Base-by-base conservation (phyloP, 2,329 filamentous ascomycete genomes). In the Talaromyces piceae region DNA sequence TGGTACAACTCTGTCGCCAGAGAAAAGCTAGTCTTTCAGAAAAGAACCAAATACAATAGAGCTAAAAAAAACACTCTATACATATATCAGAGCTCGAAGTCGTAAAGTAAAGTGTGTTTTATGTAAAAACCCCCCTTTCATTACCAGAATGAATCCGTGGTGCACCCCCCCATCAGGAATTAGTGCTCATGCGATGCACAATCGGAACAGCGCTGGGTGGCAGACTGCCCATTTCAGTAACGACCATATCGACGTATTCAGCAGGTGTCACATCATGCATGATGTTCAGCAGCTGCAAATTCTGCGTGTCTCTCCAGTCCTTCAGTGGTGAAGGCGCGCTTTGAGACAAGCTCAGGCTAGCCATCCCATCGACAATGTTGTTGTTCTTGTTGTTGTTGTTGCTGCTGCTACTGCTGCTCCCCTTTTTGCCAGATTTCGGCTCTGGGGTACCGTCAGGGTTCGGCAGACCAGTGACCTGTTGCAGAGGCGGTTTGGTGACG, bases 231-330 rank as follows among this genome's bases (percentile, higher is more conserved):
- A 91, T 84, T 72, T 98, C 93, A 3, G 90, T 96, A 46, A 97
- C 83, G 37, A 98, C 85, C 69, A 91, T 87, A 33, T 88, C 85
- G 57, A 97, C 84, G 63, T 89, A 91, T 61, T 88, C 86, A 3
- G 88, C 87, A 12, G 86, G 87, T 1, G 93, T 98, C 45, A 91
- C 88, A 67, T 98, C 93, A 64, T 95, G 96, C 70, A 97, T 82
- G 54, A 96, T 78, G 63, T 87, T 87, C 56, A 84, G 70, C 33
- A 86, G 72, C 63, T 84, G 81, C 52, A 86, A 65, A 51, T 78
- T 78, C 25, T 74, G 73, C 41, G 78, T 74, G n/a, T 83, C 77
- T 49, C 70, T 73, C 80, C 80, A 84, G 47, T 76, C 72, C 30
- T 72, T 65, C 30, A 83, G 63, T 2, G 71, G 68, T 1, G 65